Conservation (phyloP, 2,329 filamentous ascomycete genomes). For the Claviceps sp. region DNA sequence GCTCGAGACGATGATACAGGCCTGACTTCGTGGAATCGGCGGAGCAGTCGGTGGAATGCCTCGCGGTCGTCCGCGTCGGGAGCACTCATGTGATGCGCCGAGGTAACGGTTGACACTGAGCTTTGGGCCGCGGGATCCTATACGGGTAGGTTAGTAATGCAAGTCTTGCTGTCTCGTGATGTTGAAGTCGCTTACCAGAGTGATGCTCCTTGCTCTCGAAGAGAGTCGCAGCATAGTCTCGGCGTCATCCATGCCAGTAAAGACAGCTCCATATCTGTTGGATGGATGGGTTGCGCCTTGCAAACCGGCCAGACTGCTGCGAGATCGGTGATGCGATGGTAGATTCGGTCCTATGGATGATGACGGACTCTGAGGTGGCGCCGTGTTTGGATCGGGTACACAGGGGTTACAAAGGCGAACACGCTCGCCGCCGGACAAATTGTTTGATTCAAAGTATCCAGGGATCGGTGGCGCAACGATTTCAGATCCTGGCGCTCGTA, state of each 20-base stretch:
- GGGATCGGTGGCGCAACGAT: constrained; percentile 22
- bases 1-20: constrained; percentile 9
- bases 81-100: constrained; percentile 16
- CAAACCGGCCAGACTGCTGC: constrained; percentile 27
- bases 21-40: constrained; percentile 11
- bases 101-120: constrained; percentile 9
- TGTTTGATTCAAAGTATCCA: constrained; percentile 29
- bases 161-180: not conserved
- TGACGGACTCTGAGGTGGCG: constrained; percentile 34
- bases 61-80: constrained; percentile 17
- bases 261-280: constrained; percentile 23
- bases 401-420: constrained; percentile 50
- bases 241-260: constrained; percentile 17
- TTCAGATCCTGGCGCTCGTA: constrained; percentile 51
- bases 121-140: constrained; percentile 11
- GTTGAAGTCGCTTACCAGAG: constrained; percentile 25
- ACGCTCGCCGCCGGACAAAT: constrained; percentile 39
- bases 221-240: constrained; percentile 24
- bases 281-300: constrained; percentile 16
- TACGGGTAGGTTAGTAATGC: not conserved
- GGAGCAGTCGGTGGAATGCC: constrained; percentile 18
- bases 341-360: constrained; percentile 18
- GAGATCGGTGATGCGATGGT: constrained; percentile 29
- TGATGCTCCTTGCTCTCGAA: constrained; percentile 30
- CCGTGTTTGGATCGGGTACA: constrained; percentile 47